Evolutionary conservation across 768 basidiomycete species (phyloP), one percentile per base, ranked within the genome.

Genomic region (Kwoniella europaea): DNA sequence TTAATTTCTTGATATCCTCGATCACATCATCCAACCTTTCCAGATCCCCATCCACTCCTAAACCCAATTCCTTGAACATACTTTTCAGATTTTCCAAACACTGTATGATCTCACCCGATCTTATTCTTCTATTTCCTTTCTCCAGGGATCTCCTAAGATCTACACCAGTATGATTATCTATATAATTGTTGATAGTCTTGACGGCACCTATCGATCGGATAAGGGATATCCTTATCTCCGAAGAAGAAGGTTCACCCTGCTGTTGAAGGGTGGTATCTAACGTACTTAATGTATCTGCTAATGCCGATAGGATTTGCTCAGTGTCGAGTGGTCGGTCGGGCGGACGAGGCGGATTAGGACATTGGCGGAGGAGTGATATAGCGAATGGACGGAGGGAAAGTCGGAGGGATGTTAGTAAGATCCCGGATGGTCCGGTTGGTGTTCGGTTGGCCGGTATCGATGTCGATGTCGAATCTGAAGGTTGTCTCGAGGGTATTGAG

Each of bases 71-170:
- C 4, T 20, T 46, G 13, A 63, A 69, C 54, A 3, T 13, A 2
- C 27, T 20, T 24, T 10, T 22, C 3, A 69, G n/a, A 4, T 10
- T 62, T 2, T 43, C 16, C 29, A 70, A 24, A 27, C 27, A 42
- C 24, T 70, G 41, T 16, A 60, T 29, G 1, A 65, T 43, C 16
- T 70, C 68, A n/a, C 68, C 63, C 10, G 68, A 59, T 29, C 68
- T 64, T 10, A 61, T 41, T 43, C 43, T 64, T 29, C 68, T 64
- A 35, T 13, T 27, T 57, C 68, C 68, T 20, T 46, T 43, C n/a
- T 55, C 46, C 55, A 56, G 55, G 20, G 55, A 29, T 20, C 3
- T 12, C 7, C 9, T 27, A n/a, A 10, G 6, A 54, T 29, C 24
- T 15, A 35, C 35, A 35, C 35, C 35, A 35, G 43, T 54, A 35